Percentiles rank a stretch among this genome's conserved stretches.
Evolutionary conservation across 371 early-diverging fungal genomes (phyloP).

Genomic region (Mucor ambiguus): DNA sequence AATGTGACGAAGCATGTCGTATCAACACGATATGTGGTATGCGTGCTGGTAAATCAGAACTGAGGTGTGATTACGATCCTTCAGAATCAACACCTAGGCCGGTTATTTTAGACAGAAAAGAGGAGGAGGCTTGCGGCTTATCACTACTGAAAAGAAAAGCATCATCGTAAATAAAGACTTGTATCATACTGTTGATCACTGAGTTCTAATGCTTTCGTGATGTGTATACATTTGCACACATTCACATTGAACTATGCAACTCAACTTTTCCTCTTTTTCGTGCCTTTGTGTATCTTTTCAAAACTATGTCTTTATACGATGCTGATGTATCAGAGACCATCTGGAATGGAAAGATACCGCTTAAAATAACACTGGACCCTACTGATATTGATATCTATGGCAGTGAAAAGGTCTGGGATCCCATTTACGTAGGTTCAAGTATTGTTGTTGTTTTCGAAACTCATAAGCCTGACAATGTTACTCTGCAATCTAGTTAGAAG

Average conservation of each 20-base stretch:
- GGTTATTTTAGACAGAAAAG: slow-evolving; percentile 8
- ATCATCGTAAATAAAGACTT: neutral
- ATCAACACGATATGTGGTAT: slow-evolving; percentile 49
- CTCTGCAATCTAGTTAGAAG: slow-evolving; percentile 45
- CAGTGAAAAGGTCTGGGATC: slow-evolving; percentile 36
- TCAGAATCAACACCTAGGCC: slow-evolving; percentile 9
- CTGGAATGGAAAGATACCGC: slow-evolving; percentile 64
- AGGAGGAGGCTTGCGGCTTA: slow-evolving; percentile 14
- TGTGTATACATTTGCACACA: neutral
- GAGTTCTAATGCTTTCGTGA: neutral
- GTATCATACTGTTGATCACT: neutral
- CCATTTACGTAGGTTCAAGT: slow-evolving; percentile 49
- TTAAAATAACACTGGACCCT: slow-evolving; percentile 51
- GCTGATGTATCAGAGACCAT: slow-evolving; percentile 37
- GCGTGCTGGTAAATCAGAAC: slow-evolving; percentile 58
- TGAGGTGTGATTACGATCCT: slow-evolving; percentile 47
- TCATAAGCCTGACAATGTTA: neutral
- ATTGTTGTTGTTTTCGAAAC: neutral
- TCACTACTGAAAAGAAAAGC: neutral
- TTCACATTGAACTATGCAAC: neutral
- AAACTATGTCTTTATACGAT: slow-evolving; percentile 27
- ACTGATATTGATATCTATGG: slow-evolving; percentile 35
- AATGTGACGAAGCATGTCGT: slow-evolving; percentile 48
- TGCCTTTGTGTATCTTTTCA: neutral
- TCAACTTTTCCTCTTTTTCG: neutral